These are phyloP conservation scores for Breviolum minutum DNA, from an alignment of 73 alveolate species.

Conservation along the genomic window DNA sequence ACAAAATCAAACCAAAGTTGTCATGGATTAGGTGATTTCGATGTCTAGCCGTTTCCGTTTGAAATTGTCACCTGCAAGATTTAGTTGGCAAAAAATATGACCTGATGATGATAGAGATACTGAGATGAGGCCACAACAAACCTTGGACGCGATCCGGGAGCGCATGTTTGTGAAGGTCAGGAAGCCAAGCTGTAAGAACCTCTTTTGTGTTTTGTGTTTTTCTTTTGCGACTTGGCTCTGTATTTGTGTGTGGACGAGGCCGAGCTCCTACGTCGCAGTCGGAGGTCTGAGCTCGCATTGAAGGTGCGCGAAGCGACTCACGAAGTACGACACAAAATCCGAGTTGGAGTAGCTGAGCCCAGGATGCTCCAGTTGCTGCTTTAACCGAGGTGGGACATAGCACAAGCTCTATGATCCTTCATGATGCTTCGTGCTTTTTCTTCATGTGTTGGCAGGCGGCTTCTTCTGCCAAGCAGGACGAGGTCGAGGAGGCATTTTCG, in stretches of 20 bases:
- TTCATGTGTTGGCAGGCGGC: conserved; percentile 20
- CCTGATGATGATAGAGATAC: too few species aligned
- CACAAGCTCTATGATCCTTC: neutral
- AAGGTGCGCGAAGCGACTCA: too few species aligned
- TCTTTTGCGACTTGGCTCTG: neutral
- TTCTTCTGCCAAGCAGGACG: conserved; percentile 33
- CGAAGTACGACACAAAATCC: too few species aligned
- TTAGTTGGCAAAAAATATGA: too few species aligned
- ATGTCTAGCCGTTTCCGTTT: too few species aligned
- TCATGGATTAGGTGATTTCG: too few species aligned
- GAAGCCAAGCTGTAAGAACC: neutral
- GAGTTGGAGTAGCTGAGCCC: neutral
- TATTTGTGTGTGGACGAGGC: neutral
- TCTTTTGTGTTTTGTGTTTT: neutral
- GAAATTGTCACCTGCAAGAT: too few species aligned
- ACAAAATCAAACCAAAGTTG: too few species aligned
- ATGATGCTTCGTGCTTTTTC: neutral
- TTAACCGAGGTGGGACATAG: neutral
- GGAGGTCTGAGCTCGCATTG: neutral
- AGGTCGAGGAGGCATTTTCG: neutral
- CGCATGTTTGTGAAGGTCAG: conserved; percentile 49
- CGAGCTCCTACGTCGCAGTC: conserved; percentile 60
- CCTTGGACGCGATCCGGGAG: conserved; percentile 54
- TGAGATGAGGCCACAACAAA: conserved; percentile 32
- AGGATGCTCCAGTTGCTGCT: neutral